Evolutionary conservation across 192 early-diverging fungal genomes (phyloP), one percentile per base, ranked within the genome.

Genomic region (Linderina pennispora): DNA sequence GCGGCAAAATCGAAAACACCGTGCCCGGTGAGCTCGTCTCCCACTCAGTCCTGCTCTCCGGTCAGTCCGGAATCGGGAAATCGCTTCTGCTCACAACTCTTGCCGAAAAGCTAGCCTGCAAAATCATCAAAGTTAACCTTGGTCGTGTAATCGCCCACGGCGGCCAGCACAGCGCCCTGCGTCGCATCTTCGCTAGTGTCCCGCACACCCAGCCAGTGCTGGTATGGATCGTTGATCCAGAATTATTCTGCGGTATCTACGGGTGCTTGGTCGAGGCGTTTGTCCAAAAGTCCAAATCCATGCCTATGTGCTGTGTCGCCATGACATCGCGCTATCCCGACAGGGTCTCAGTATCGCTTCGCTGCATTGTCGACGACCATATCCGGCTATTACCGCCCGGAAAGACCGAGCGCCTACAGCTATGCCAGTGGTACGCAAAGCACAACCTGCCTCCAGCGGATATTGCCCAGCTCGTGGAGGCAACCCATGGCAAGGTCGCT

Each of bases 281-380:
- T 61, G 23, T 48, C 8, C 34, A 28, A 4, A n/a, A 17, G 7
- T 20, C 34, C 7, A 38, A 21, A 2, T 16, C 23, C 22, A 55
- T 50, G 22, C 65, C 41, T 1, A 8, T 8, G 14, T 72, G 76
- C 11, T 31, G 47, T 14, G 58, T 33, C 13, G 60, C 24, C n/a
- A 63, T 55, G 79, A 81, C 52, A 42, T 78, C 71, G 24, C 50
- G 54, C 28, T 36, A 18, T 52, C 73, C 35, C 48, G 74, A 62
- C 11, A 35, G 22, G 25, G 59, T 46, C 43, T 69, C 13, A 20
- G 48, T 8, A 33, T 74, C 22, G 48, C 44, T 36, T 23, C 73
- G 53, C 21, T 59, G 33, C 16, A 45, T 45, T 40, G 69, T 44
- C 36, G 58, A 53, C n/a, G 69, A 73, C 40, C 62, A 73, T 45